phyloP scores from a whole-genome alignment of 2,329 filamentous ascomycete species.

The Colletotrichum spinosum region DNA sequence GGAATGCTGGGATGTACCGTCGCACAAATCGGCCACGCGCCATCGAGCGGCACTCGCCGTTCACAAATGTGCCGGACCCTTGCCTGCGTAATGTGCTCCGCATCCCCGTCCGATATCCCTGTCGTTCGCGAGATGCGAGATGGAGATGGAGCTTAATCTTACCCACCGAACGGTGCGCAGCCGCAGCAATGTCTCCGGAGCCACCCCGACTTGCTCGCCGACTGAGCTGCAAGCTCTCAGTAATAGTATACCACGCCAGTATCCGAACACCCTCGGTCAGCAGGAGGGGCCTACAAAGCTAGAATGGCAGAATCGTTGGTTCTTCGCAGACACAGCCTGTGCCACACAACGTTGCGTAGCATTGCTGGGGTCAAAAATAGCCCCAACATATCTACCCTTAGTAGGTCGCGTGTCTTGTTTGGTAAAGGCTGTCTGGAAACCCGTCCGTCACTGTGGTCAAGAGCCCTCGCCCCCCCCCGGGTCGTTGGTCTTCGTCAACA shows the following conservation, averaged over 20 bases:
- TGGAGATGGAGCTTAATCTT: constrained; percentile 38
- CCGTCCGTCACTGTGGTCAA: no score
- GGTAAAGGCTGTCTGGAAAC: no score
- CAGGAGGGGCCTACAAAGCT: background rate
- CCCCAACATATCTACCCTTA: no score
- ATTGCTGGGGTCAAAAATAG: no score
- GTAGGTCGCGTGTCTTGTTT: no score
- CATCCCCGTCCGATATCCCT: constrained; percentile 31
- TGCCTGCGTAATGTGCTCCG: constrained; percentile 24
- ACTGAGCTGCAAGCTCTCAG: background rate
- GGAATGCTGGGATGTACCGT: constrained; percentile 20
- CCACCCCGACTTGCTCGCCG: constrained; percentile 29
- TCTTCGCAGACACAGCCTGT: no score
- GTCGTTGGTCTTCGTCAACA: background rate
- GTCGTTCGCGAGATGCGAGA: constrained; percentile 33
- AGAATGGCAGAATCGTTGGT: background rate
- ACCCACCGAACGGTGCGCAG: constrained; percentile 36
- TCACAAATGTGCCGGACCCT: constrained; percentile 27
- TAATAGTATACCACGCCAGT: background rate
- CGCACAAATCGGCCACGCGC: constrained; percentile 31
- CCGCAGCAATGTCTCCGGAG: constrained; percentile 32
- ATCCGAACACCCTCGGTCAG: background rate
- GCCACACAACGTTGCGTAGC: no score
- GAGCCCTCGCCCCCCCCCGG: no score
- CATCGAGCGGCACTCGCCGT: constrained; percentile 25